These are phyloP conservation scores for Nicotiana noctiflora DNA, from an alignment of 257 asterid species.

Conservation along the genomic window DNA sequence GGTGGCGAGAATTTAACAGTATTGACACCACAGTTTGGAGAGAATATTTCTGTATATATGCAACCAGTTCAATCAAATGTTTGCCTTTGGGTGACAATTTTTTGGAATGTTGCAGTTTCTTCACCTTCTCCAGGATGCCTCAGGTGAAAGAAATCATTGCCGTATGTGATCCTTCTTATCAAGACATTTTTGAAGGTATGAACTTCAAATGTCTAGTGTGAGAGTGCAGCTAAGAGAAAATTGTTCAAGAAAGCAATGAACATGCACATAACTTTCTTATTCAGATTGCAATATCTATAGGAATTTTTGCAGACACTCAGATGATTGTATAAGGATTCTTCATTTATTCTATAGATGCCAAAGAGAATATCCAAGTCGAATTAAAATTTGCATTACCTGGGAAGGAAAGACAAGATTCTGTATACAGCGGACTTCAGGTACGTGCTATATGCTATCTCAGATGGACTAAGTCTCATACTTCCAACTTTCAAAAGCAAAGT, in stretches of 20 bases:
- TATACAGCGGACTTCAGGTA: conserved; percentile 88
- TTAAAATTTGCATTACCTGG: conserved; percentile 95
- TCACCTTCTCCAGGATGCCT: conserved; percentile 76
- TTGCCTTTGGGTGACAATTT: conserved; percentile 20
- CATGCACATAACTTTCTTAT: neutral
- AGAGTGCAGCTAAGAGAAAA: neutral
- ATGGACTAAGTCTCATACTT: neutral
- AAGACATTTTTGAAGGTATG: conserved; percentile 90
- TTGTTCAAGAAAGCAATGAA: neutral
- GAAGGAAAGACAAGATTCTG: conserved; percentile 99
- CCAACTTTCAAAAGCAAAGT: neutral
- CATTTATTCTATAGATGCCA: conserved; percentile 38
- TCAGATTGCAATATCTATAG: neutral
- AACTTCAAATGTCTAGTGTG: neutral
- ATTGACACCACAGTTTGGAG: neutral
- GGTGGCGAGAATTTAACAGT: neutral
- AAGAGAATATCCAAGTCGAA: conserved; percentile 46
- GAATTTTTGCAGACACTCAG: neutral
- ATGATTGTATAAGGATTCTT: neutral
- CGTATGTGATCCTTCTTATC: conserved; percentile 97
- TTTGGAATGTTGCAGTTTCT: conserved; percentile 58
- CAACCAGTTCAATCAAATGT: neutral
- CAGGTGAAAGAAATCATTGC: conserved; percentile 96
- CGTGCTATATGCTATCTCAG: neutral
- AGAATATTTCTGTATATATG: neutral